Conservation (phyloP, 352 stramenopile species). For the Nothophytophthora sp. region DNA sequence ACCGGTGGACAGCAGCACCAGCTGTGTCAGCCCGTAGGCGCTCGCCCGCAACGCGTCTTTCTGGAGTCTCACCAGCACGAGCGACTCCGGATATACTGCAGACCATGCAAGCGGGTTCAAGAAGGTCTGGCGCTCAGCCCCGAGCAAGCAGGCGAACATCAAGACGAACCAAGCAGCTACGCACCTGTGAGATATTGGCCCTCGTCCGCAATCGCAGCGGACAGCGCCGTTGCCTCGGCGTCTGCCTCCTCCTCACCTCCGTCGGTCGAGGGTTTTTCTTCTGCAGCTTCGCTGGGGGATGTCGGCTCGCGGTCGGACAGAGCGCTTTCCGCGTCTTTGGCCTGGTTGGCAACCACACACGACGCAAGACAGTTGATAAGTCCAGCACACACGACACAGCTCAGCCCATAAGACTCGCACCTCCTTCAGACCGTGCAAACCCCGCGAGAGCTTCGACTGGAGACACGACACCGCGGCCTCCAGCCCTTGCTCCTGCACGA, state of each 20-base stretch:
- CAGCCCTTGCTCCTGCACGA: conserved; percentile 72
- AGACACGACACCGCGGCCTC: conserved; percentile 75
- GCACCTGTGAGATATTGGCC: conserved; percentile 76
- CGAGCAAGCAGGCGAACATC: not conserved
- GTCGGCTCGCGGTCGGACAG: conserved; percentile 22
- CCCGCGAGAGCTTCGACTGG: conserved; percentile 74
- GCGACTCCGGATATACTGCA: conserved; percentile 73
- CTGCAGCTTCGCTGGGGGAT: conserved; percentile 18
- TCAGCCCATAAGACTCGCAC: conserved; percentile 18
- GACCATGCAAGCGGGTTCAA: not conserved
- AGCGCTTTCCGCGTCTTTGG: conserved; percentile 57
- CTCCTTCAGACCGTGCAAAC: conserved; percentile 82
- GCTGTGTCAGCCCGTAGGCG: conserved; percentile 78
- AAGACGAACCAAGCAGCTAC: not conserved
- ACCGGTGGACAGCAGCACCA: conserved; percentile 60
- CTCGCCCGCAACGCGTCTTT: conserved; percentile 75
- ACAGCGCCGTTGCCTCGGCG: not conserved
- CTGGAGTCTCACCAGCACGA: conserved; percentile 75
- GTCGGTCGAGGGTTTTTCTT: conserved; percentile 7
- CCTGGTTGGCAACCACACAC: conserved; percentile 16
- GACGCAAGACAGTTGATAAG: not conserved
- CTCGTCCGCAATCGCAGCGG: conserved; percentile 49
- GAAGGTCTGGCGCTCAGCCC: not conserved
- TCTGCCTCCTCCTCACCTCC: conserved; percentile 3
- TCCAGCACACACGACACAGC: not conserved